phyloP scores from a whole-genome alignment of 192 early-diverging fungal species.

The Backusella luteola region DNA sequence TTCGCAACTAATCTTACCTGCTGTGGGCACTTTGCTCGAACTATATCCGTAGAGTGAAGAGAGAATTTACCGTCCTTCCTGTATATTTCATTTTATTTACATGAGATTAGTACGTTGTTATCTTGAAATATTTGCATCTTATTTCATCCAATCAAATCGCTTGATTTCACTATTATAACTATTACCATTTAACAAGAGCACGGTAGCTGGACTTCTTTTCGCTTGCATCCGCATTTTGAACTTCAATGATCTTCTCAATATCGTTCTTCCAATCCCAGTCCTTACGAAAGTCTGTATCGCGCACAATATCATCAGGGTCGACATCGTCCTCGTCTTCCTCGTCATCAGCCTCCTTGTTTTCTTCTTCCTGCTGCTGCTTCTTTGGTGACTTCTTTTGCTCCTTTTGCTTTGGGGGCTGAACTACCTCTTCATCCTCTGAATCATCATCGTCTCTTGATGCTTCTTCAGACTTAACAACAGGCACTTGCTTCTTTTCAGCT shows the following conservation, averaged over 20 bases:
- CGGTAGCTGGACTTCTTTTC: background rate
- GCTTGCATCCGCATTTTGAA: background rate
- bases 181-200: conserved; percentile 5
- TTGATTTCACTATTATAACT: background rate
- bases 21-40: conserved; percentile 8
- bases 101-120: background rate
- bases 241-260: conserved; percentile 6
- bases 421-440: background rate
- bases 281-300: background rate
- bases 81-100: background rate
- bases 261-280: background rate
- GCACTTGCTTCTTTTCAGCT: background rate
- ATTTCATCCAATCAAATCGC: background rate
- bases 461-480: background rate
- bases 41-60: background rate
- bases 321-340: background rate
- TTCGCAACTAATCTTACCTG: background rate
- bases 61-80: background rate
- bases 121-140: background rate
- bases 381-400: background rate
- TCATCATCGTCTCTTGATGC: background rate
- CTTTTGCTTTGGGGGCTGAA: background rate
- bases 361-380: background rate
- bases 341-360: background rate
- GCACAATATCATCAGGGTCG: background rate